Evolutionary conservation across 2,329 filamentous ascomycete genomes (phyloP), one percentile per base, ranked within the genome.

Genomic region (Podosphaera xanthii): DNA sequence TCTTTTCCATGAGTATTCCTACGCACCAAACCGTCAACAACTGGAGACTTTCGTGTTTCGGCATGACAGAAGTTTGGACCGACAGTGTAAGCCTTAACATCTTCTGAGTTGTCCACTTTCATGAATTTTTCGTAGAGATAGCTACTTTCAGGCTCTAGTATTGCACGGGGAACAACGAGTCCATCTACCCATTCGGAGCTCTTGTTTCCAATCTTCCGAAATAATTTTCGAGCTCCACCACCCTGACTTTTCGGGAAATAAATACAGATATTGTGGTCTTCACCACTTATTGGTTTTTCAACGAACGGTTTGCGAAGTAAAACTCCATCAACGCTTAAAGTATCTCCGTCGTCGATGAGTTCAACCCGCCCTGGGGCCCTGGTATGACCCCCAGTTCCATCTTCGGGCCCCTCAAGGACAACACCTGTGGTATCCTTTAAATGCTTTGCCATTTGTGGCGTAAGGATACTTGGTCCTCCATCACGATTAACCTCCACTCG

Each of bases 121-220:
- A 98, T 84, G 66, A 98, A 98, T 70, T 94, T 89, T 70, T 98
- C 92, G 70, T 97, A 98, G 62, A 98, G 81, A 74, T 91, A 98
- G 70, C 90, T 97, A 67, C 85, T 82, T 30, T 77, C 77, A 0
- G 82, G 80, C 64, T 97, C 88, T 0, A 84, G 84, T 62, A 97
- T 84, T 58, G 84, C 88, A 44, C 90, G 77, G 9, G 92, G 92
- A 22, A 86, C 72, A 14, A 74, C 80, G 61, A 98, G 77, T 9
- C 83, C 82, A 14, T 85, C 79, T 61, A 96, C 85, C 67, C 85
- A 94, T 70, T 98, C 94, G 0, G 91, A 97, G 71, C 91, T 97
- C 73, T 98, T 98, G 76, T 98, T 98, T 67, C 94, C 94, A 66
- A 98, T 87, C 71, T 98, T 98, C 60, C 92, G 80, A 72, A 98